A percentile compares a stretch with the other conserved stretches of the same genome.
Conservation (phyloP, 2,329 filamentous ascomycete genomes). For the Aureobasidium musti region DNA sequence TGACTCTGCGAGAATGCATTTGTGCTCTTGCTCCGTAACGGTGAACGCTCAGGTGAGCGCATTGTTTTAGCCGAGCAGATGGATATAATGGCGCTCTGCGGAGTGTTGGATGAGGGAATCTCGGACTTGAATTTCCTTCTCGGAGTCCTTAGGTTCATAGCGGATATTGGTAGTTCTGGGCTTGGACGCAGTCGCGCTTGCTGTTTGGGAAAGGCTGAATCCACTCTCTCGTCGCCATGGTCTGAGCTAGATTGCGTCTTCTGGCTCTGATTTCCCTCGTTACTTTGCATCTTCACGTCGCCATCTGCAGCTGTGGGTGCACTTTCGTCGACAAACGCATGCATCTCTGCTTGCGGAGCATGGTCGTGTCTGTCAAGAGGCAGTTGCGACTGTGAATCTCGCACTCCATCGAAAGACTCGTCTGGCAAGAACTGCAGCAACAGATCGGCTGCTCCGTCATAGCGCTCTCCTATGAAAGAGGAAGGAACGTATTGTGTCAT, state of each 20-base stretch:
- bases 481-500: conserved; percentile 32
- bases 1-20: conserved; percentile 16
- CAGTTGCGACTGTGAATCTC: conserved; percentile 16
- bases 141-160: conserved; percentile 8
- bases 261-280: not conserved
- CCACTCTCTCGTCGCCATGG: not conserved
- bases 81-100: conserved; percentile 34
- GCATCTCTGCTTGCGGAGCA: not conserved
- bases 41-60: conserved; percentile 31
- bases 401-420: not conserved
- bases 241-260: not conserved
- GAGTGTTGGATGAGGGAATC: conserved; percentile 38
- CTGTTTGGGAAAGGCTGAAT: conserved; percentile 30
- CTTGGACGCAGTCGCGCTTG: conserved; percentile 27
- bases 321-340: not conserved
- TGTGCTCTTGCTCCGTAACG: conserved; percentile 32
- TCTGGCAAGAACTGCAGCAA: not conserved
- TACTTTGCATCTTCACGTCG: not conserved
- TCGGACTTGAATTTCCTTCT: conserved; percentile 27
- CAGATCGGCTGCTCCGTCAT: conserved; percentile 15
- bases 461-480: conserved; percentile 9
- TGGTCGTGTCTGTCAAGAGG: too few relatives aligned
- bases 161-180: conserved; percentile 5
- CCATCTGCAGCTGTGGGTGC: not conserved
- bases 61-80: conserved; percentile 27